Conservation (phyloP, 805 yeast species). For the Starmera dryadoides region DNA sequence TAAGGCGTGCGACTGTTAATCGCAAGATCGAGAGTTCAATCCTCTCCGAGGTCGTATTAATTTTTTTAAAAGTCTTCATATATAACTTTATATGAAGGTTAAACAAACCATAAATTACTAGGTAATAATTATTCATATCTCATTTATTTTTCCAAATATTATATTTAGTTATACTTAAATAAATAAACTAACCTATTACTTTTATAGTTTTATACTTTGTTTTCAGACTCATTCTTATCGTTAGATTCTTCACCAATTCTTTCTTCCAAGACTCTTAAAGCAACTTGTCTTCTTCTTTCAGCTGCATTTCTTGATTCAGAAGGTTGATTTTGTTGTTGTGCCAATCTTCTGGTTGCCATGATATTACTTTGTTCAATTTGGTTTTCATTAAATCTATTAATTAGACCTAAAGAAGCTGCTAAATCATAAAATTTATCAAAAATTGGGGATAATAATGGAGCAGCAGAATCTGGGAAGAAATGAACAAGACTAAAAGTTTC, state of each 20-base stretch:
- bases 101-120: neutral
- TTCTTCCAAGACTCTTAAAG: slow-evolving; percentile 67
- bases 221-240: neutral
- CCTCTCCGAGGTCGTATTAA: slow-evolving; percentile 39
- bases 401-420: slow-evolving; percentile 35
- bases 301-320: slow-evolving; percentile 45
- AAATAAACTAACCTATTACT: too few species aligned
- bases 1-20: slow-evolving; percentile 44
- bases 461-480: slow-evolving; percentile 68
- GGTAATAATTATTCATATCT: too few species aligned
- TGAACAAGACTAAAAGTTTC: slow-evolving; percentile 80
- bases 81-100: too few species aligned
- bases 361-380: slow-evolving; percentile 69
- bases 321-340: slow-evolving; percentile 13
- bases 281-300: slow-evolving; percentile 73
- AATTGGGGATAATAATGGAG: slow-evolving; percentile 43
- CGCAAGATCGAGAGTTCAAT: slow-evolving; percentile 31
- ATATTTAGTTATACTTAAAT: too few species aligned
- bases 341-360: slow-evolving; percentile 55
- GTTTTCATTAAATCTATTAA: slow-evolving; percentile 58
- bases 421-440: slow-evolving; percentile 36
- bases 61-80: slow-evolving; percentile 2
- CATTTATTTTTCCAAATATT: too few species aligned
- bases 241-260: slow-evolving; percentile 30
- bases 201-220: neutral